Conservation (phyloP, 495 filamentous ascomycete genomes). For the Penicillium turbatum region DNA sequence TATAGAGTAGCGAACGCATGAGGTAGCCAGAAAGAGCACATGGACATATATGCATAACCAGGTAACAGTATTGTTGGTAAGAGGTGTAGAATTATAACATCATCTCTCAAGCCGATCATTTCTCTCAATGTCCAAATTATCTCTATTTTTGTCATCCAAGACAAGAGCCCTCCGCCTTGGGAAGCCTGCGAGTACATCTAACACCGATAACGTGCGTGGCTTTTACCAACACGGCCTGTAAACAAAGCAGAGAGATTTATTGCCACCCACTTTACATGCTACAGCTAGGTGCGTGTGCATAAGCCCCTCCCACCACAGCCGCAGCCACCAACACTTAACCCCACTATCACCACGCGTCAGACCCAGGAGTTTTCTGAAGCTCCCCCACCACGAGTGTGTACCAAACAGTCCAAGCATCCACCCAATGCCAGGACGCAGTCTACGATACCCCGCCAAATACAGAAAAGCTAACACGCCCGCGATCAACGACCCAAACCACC, state of each 20-base stretch:
- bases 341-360: conserved; percentile 2
- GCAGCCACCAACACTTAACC: neutral
- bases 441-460: neutral
- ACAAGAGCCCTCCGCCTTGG: too few species aligned
- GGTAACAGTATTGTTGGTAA: too few species aligned
- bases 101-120: too few species aligned
- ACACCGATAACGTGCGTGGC: too few species aligned
- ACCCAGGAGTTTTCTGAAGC: conserved; percentile 16
- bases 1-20: too few species aligned
- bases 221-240: too few species aligned
- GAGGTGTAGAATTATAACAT: too few species aligned
- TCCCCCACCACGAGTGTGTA: conserved; percentile 18
- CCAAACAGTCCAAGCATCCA: conserved; percentile 18
- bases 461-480: neutral
- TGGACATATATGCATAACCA: too few species aligned
- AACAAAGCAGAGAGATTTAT: neutral
- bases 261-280: neutral
- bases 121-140: too few species aligned
- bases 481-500: neutral
- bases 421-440: conserved; percentile 4
- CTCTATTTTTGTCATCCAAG: too few species aligned
- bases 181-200: too few species aligned
- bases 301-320: neutral
- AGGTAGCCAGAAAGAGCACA: too few species aligned
- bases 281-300: conserved; percentile 1